Evolutionary conservation across 2,329 filamentous ascomycete species (phyloP).

Genomic region (Sordariomycetes sp.): DNA sequence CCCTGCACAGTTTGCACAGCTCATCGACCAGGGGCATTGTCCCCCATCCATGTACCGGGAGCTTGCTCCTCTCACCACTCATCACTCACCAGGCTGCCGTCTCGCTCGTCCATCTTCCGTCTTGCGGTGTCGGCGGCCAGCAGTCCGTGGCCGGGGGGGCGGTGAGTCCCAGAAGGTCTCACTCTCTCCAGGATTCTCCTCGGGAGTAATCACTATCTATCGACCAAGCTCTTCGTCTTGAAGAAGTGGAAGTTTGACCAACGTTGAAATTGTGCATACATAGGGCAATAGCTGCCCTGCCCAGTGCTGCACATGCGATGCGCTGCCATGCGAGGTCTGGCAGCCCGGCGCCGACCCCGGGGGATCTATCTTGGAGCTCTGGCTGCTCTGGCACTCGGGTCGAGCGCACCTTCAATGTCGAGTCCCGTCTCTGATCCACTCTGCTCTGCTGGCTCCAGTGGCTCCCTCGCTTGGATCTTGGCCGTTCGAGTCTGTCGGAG

Average conservation of each 20-base stretch:
- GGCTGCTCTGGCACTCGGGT: neutral
- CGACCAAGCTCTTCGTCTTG: no score
- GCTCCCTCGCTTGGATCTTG: neutral
- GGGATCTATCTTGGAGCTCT: neutral
- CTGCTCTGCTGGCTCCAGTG: neutral
- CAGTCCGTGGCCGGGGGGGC: neutral
- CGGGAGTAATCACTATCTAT: no score
- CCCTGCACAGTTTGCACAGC: no score
- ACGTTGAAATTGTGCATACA: no score
- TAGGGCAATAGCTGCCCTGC: no score
- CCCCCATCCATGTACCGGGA: neutral
- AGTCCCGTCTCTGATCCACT: no score
- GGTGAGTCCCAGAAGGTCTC: neutral
- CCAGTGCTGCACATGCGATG: constrained; percentile 2
- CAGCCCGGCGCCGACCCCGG: neutral
- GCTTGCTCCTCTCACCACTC: neutral
- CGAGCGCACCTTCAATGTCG: no score
- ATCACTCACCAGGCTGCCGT: neutral
- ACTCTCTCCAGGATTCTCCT: neutral
- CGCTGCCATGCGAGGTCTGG: constrained; percentile 1
- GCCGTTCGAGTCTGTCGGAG: no score
- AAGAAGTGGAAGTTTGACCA: no score
- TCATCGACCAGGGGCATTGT: no score
- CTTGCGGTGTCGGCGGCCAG: neutral
- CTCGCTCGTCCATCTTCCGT: neutral